Evolutionary conservation across 23 red algal species (phyloP).

Genomic region (Cyanidioschyzon merolae): DNA sequence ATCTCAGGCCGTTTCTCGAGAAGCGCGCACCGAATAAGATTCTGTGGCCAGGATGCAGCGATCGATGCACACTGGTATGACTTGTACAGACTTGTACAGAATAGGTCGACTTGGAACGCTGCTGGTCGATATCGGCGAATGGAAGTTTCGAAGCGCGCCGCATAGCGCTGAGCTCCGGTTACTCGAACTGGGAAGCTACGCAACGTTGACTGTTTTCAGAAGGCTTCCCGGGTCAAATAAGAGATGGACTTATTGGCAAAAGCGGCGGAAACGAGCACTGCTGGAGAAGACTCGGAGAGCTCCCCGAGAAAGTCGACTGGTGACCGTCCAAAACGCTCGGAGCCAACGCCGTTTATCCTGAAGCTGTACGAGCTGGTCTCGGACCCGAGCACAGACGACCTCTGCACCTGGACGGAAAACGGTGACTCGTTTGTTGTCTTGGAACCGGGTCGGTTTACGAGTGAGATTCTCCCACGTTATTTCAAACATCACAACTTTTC

Average conservation of each 20-base stretch:
- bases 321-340: neutral
- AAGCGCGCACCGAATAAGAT: neutral
- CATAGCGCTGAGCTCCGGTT: too few species aligned
- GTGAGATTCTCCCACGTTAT: conserved; percentile 31
- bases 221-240: too few species aligned
- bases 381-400: conserved; percentile 21
- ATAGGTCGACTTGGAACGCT: too few species aligned
- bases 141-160: too few species aligned
- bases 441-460: conserved; percentile 23
- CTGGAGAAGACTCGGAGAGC: neutral
- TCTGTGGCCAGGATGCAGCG: neutral
- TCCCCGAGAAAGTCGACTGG: neutral
- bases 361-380: conserved; percentile 34
- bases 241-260: neutral
- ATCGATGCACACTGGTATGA: too few species aligned
- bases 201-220: too few species aligned
- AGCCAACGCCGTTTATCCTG: conserved; percentile 30
- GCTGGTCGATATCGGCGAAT: too few species aligned
- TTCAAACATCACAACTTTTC: conserved; percentile 57
- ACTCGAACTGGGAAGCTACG: too few species aligned
- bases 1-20: neutral
- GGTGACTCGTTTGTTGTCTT: conserved; percentile 37
- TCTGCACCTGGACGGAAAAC: conserved; percentile 25
- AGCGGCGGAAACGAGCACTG: neutral
- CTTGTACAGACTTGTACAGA: too few species aligned